These are phyloP conservation scores for Inga leiocalycina DNA, from an alignment of 306 rosid species.

Conservation along the genomic window DNA sequence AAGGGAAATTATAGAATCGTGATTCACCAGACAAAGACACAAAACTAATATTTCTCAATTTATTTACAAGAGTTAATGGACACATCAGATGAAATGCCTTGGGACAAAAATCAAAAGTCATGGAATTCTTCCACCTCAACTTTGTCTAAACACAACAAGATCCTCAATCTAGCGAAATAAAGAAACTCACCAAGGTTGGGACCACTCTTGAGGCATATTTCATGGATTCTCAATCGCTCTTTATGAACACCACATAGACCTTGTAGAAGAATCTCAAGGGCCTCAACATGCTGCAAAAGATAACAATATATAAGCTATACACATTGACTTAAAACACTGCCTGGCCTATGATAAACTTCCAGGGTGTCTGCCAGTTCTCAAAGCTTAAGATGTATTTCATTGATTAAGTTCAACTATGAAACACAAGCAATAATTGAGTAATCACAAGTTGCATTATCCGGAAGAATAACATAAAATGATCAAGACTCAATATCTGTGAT, in stretches of 20 bases:
- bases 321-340: background rate
- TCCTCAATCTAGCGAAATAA: background rate
- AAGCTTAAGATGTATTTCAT: background rate
- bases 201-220: constrained; percentile 84
- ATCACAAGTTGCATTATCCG: background rate
- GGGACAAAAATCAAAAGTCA: background rate
- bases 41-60: constrained; percentile 1
- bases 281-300: constrained; percentile 86
- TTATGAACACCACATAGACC: constrained; percentile 91
- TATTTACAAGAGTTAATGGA: background rate
- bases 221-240: constrained; percentile 84
- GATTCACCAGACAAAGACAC: constrained; percentile 8
- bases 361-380: background rate
- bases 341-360: background rate
- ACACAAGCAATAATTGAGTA: background rate
- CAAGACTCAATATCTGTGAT: background rate
- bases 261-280: constrained; percentile 95
- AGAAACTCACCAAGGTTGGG: constrained; percentile 69
- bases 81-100: constrained; percentile 9
- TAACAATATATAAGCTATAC: constrained; percentile 28
- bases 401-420: background rate
- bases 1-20: constrained; percentile 30
- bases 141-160: background rate
- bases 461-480: background rate
- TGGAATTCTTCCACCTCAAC: background rate